phyloP scores from a whole-genome alignment of 164 flowering plant species.

The Piper longum region DNA sequence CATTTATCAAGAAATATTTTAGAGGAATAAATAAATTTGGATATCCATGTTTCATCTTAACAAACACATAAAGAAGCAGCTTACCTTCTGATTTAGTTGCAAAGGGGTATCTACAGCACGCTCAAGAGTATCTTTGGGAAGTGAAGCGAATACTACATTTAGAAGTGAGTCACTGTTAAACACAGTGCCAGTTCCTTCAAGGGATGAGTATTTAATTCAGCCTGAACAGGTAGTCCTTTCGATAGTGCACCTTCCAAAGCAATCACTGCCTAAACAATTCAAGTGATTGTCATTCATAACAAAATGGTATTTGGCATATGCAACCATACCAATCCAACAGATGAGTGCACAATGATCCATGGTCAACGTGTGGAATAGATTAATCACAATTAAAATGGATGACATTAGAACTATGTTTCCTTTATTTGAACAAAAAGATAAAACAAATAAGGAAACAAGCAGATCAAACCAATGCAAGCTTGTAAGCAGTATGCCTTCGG shows the following conservation, averaged over 20 bases:
- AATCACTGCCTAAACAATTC: conserved; percentile 53
- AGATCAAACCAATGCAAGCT: conserved; percentile 69
- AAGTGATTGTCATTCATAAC: not conserved
- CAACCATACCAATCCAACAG: not conserved
- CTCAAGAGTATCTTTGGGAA: conserved; percentile 61
- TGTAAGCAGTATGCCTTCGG: conserved; percentile 75
- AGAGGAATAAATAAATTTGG: too few relatives aligned
- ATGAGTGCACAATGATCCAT: not conserved
- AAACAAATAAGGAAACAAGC: not conserved
- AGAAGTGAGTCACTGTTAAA: conserved; percentile 60
- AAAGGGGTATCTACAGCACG: conserved; percentile 56
- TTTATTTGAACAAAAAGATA: not conserved
- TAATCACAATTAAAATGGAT: not conserved
- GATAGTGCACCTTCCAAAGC: conserved; percentile 88
- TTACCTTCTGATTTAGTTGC: conserved; percentile 73
- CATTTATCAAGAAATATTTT: too few relatives aligned
- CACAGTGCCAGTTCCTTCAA: conserved; percentile 27
- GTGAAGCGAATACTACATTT: conserved; percentile 68
- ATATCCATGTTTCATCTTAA: not conserved
- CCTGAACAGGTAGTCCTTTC: conserved; percentile 69
- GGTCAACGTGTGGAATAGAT: not conserved
- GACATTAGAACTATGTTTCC: not conserved
- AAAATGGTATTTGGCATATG: not conserved
- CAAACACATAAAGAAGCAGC: conserved; percentile 6
- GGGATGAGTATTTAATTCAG: conserved; percentile 50